Conservation (phyloP, 352 stramenopile species). For the Hyphochytrium catenoides region DNA sequence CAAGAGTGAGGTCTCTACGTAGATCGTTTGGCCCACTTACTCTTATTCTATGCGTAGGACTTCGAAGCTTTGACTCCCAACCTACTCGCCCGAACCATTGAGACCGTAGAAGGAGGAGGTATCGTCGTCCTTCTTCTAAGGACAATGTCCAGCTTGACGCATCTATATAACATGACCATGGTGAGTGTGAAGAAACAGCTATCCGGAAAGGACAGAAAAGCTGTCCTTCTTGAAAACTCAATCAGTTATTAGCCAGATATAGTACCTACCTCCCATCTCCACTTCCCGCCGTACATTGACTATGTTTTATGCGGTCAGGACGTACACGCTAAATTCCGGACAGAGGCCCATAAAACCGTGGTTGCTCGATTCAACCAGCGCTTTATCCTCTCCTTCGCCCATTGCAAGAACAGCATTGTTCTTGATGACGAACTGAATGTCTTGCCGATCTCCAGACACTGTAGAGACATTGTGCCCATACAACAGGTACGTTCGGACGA, state of each 20-base stretch:
- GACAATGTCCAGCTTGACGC: conserved; percentile 92
- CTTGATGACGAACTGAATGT: conserved; percentile 99
- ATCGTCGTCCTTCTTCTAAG: conserved; percentile 90
- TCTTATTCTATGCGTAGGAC: no score
- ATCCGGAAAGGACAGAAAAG: no score
- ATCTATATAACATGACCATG: conserved; percentile 99
- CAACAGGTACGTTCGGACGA: no score
- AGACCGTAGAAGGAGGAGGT: conserved; percentile 94
- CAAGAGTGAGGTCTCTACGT: no score
- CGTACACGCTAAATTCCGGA: conserved; percentile 66
- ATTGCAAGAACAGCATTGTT: conserved; percentile 85
- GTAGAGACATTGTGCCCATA: conserved; percentile 62
- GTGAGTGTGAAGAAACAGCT: no score
- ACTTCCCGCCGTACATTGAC: conserved; percentile 38
- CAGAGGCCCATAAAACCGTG: conserved; percentile 75
- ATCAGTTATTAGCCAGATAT: no score
- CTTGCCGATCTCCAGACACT: conserved; percentile 79
- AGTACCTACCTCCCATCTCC: conserved; percentile 36
- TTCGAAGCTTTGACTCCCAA: conserved; percentile 98
- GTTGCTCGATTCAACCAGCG: conserved; percentile 97
- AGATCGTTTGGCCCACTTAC: no score
- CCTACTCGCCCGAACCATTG: conserved; percentile 94
- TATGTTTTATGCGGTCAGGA: no score
- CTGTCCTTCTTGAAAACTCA: no score
- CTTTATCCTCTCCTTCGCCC: conserved; percentile 92